Percentiles rank a stretch among this genome's conserved stretches.
phyloP scores from a whole-genome alignment of 2,329 filamentous ascomycete genomes.

The Furcasterigmium sp. region DNA sequence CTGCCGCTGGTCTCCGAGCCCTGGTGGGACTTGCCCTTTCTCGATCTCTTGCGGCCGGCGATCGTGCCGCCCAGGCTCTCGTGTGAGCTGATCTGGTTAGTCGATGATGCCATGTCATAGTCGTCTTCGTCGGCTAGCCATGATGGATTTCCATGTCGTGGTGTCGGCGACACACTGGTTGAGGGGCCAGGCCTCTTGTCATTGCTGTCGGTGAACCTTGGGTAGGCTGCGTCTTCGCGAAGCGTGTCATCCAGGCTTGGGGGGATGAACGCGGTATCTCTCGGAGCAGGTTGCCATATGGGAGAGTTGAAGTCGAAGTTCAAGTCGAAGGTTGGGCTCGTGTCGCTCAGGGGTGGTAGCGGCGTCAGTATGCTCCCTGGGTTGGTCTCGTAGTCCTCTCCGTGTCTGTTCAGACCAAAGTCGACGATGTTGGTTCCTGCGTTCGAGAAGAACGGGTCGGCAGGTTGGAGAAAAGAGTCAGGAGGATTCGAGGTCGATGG shows the following conservation, averaged over 20 bases:
- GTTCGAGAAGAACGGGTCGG: background rate
- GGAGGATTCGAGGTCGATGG: background rate
- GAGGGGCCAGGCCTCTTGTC: background rate
- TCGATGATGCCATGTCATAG: background rate
- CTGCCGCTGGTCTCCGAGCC: constrained; percentile 3
- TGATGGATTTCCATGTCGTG: too few relatives aligned
- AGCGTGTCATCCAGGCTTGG: too few relatives aligned
- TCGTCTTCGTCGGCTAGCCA: background rate
- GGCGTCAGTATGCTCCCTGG: background rate
- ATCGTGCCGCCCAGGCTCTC: background rate
- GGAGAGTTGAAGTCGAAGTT: constrained; percentile 9
- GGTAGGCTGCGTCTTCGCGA: too few relatives aligned
- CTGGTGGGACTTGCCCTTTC: constrained; percentile 9
- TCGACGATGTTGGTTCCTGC: background rate
- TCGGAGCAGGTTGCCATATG: constrained; percentile 7
- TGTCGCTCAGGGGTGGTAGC: background rate
- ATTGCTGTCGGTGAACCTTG: background rate
- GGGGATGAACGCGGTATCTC: constrained; percentile 6
- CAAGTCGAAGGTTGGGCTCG: constrained; percentile 1
- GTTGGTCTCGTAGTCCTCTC: background rate
- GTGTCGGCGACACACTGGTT: too few relatives aligned
- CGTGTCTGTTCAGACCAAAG: background rate
- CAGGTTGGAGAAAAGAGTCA: background rate
- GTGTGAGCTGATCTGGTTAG: background rate
- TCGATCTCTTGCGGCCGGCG: background rate